Evolutionary conservation across 2,329 filamentous ascomycete genomes (phyloP).

Genomic region (Harringtonia lauricola): DNA sequence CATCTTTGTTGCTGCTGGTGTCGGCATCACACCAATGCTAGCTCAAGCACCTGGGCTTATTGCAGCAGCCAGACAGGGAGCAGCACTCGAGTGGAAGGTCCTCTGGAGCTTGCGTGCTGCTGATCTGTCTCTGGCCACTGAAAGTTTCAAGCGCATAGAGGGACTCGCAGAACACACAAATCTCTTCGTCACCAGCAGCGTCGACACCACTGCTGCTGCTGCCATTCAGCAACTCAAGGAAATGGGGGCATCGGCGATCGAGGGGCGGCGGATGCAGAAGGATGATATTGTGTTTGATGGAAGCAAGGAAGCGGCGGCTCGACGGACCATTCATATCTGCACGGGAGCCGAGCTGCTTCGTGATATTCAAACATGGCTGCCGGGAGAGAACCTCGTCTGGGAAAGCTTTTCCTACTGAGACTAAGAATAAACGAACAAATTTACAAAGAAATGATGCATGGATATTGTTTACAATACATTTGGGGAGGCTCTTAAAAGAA

Average conservation of each 20-base stretch:
- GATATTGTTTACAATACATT: background rate
- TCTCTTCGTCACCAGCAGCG: conserved; percentile 60
- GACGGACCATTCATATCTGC: conserved; percentile 39
- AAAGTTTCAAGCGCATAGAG: conserved; percentile 42
- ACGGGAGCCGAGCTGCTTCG: conserved; percentile 30
- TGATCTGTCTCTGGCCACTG: conserved; percentile 52
- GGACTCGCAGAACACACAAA: conserved; percentile 39
- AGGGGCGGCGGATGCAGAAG: conserved; percentile 24
- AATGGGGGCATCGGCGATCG: conserved; percentile 22
- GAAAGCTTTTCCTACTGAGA: conserved; percentile 50
- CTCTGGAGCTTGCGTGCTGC: conserved; percentile 56
- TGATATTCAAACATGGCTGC: conserved; percentile 37
- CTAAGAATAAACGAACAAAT: background rate
- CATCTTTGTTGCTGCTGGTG: conserved; percentile 64
- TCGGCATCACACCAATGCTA: conserved; percentile 76
- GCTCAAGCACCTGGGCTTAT: conserved; percentile 48
- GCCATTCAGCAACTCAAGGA: conserved; percentile 22
- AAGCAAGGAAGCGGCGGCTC: conserved; percentile 22
- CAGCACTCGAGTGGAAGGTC: conserved; percentile 22
- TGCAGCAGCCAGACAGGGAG: background rate
- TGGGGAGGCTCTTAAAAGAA: background rate
- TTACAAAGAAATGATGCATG: no score
- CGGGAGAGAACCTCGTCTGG: conserved; percentile 40
- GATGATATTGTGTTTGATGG: conserved; percentile 28
- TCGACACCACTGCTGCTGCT: conserved; percentile 7